These are phyloP conservation scores for Aristolochia contorta DNA, from an alignment of 164 flowering plant species.

Conservation along the genomic window DNA sequence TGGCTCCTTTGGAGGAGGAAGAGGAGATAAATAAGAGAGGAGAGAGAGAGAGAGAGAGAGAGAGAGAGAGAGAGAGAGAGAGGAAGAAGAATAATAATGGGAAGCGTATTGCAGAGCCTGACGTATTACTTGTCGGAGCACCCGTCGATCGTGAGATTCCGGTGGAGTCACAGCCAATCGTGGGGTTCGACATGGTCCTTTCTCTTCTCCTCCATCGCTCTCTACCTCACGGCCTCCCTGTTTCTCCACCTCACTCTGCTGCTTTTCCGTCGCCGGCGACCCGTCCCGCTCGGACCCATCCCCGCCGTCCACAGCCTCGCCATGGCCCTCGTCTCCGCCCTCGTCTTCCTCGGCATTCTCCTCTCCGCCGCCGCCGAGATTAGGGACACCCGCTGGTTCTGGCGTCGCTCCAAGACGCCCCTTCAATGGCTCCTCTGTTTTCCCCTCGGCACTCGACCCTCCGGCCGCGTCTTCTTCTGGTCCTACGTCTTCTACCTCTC, in stretches of 20 bases:
- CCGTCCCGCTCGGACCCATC: constrained; percentile 54
- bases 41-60: background rate
- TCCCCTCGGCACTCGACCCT: constrained; percentile 77
- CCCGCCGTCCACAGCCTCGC: constrained; percentile 62
- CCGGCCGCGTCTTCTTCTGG: constrained; percentile 93
- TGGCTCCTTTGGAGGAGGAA: background rate
- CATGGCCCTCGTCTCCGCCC: constrained; percentile 46
- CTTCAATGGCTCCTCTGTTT: constrained; percentile 85
- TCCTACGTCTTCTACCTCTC: constrained; percentile 69
- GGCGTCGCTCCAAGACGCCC: constrained; percentile 56
- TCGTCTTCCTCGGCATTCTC: constrained; percentile 51
- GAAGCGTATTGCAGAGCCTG: constrained; percentile 8
- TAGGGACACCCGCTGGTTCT: constrained; percentile 78
- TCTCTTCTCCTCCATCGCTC: constrained; percentile 45
- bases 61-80: background rate
- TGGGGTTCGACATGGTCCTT: constrained; percentile 83
- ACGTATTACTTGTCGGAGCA: constrained; percentile 64
- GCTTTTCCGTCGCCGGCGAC: constrained; percentile 22
- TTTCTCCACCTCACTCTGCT: constrained; percentile 29
- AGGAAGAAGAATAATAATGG: background rate
- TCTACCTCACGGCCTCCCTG: constrained; percentile 32
- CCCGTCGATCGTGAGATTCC: constrained; percentile 51
- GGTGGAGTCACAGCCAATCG: constrained; percentile 61
- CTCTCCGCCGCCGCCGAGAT: constrained; percentile 70
- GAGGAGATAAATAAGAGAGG: background rate